A percentile compares a stretch with the other conserved stretches of the same genome.
Evolutionary conservation across 352 stramenopile species (phyloP).

Genomic region (Pythium aphanidermatum): DNA sequence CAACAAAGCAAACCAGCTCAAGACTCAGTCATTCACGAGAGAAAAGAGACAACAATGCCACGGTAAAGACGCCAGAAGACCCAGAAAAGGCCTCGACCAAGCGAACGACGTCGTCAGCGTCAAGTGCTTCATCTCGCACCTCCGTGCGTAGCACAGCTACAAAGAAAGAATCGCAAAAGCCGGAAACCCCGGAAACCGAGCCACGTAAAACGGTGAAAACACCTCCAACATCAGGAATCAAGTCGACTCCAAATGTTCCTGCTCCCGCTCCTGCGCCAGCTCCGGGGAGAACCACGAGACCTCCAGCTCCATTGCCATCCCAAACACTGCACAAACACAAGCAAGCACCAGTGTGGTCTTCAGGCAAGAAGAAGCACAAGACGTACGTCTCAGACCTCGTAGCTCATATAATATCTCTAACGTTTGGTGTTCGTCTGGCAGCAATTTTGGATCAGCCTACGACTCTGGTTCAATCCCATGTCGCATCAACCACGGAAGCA

Average conservation of each 20-base stretch:
- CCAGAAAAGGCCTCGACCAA: conserved; percentile 1
- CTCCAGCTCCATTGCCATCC: conserved; percentile 40
- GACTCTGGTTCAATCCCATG: conserved; percentile 64
- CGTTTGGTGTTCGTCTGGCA: conserved; percentile 8
- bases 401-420: neutral
- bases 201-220: conserved; percentile 22
- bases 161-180: conserved; percentile 12
- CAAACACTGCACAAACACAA: conserved; percentile 64
- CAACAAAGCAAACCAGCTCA: conserved; percentile 1
- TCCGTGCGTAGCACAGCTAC: neutral
- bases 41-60: conserved; percentile 13
- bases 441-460: conserved; percentile 66
- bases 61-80: conserved; percentile 5
- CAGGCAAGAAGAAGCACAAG: conserved; percentile 70
- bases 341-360: conserved; percentile 58
- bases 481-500: conserved; percentile 74
- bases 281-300: conserved; percentile 8
- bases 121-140: conserved; percentile 6
- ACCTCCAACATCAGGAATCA: neutral
- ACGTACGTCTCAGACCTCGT: conserved; percentile 32
- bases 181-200: conserved; percentile 8
- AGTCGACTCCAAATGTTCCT: neutral
- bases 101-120: conserved; percentile 11
- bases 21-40: too few relatives aligned
- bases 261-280: neutral